Conservation (phyloP, 208 protist genomes). For the Zelonia costaricensis region DNA sequence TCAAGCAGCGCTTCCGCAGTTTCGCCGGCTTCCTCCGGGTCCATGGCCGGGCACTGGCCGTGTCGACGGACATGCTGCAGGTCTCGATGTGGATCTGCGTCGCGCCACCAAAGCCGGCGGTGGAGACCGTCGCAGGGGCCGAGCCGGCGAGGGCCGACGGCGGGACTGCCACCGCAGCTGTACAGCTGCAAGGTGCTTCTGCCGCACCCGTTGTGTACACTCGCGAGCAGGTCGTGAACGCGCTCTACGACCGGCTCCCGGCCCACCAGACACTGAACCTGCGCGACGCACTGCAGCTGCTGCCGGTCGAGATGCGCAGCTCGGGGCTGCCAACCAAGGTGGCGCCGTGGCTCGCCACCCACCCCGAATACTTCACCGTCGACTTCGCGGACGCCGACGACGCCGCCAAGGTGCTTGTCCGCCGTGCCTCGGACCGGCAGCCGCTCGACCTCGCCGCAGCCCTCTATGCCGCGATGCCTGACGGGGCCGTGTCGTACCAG, state of each 20-base stretch:
- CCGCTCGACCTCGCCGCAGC: slow-evolving; percentile 62
- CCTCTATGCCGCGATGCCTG: slow-evolving; percentile 54
- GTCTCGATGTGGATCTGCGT: slow-evolving; percentile 76
- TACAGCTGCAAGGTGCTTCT: no score
- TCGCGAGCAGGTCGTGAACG: slow-evolving; percentile 61
- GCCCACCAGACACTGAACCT: slow-evolving; percentile 51
- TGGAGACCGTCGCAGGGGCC: not conserved
- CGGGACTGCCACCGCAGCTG: not conserved
- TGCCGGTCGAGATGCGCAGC: slow-evolving; percentile 46
- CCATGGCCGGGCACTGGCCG: slow-evolving; percentile 69
- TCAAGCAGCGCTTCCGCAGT: slow-evolving; percentile 71
- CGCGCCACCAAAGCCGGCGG: slow-evolving; percentile 10
- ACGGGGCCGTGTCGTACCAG: slow-evolving; percentile 13
- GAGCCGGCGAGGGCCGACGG: not conserved
- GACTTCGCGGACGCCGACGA: slow-evolving; percentile 52
- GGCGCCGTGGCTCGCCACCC: slow-evolving; percentile 54
- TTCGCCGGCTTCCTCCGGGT: slow-evolving; percentile 86
- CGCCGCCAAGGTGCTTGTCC: slow-evolving; percentile 50
- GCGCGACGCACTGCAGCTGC: slow-evolving; percentile 51
- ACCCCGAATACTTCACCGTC: slow-evolving; percentile 68
- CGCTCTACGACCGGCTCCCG: slow-evolving; percentile 75
- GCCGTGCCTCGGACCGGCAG: slow-evolving; percentile 60
- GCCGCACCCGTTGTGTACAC: slow-evolving; percentile 37
- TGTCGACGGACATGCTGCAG: slow-evolving; percentile 86
- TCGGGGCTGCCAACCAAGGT: slow-evolving; percentile 49